Evolutionary conservation across 2,329 filamentous ascomycete species (phyloP).

Genomic region (Penicillium aurantiogriseum): DNA sequence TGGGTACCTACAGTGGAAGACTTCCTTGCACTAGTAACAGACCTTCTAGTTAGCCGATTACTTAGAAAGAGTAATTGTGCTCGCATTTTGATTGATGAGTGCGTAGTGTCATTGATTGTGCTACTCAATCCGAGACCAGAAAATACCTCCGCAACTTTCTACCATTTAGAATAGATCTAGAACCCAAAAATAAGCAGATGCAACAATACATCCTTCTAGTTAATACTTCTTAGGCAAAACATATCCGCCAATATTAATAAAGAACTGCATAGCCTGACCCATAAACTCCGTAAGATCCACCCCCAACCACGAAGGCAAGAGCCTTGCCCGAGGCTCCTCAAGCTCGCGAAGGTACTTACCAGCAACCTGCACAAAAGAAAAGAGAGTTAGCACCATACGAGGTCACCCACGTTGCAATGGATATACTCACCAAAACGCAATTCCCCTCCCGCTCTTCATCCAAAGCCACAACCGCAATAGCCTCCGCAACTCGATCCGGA

Average conservation of each 20-base stretch:
- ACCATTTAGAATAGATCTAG: too few relatives aligned
- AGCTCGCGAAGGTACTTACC: constrained; percentile 23
- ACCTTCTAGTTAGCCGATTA: too few relatives aligned
- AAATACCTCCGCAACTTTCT: too few relatives aligned
- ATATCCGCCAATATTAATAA: constrained; percentile 26
- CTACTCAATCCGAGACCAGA: too few relatives aligned
- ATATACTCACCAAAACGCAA: constrained; percentile 24
- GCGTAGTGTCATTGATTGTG: too few relatives aligned
- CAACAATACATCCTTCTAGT: too few relatives aligned
- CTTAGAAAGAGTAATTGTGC: too few relatives aligned
- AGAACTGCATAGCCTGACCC: constrained; percentile 20
- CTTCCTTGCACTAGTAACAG: too few relatives aligned
- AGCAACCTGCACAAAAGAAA: constrained; percentile 13
- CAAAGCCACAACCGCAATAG: constrained; percentile 41
- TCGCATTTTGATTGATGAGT: too few relatives aligned
- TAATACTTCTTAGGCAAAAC: constrained; percentile 15
- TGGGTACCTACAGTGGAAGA: too few relatives aligned
- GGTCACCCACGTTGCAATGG: too few relatives aligned
- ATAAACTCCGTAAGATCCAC: constrained; percentile 22
- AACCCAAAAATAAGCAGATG: too few relatives aligned
- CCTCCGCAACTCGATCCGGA: constrained; percentile 43
- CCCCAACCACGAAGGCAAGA: constrained; percentile 21
- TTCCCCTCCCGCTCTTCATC: constrained; percentile 31
- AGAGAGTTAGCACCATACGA: background rate
- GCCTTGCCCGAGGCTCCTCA: constrained; percentile 12